Base-by-base conservation (phyloP, 352 stramenopile genomes). In the Globisporangium nagaii region DNA sequence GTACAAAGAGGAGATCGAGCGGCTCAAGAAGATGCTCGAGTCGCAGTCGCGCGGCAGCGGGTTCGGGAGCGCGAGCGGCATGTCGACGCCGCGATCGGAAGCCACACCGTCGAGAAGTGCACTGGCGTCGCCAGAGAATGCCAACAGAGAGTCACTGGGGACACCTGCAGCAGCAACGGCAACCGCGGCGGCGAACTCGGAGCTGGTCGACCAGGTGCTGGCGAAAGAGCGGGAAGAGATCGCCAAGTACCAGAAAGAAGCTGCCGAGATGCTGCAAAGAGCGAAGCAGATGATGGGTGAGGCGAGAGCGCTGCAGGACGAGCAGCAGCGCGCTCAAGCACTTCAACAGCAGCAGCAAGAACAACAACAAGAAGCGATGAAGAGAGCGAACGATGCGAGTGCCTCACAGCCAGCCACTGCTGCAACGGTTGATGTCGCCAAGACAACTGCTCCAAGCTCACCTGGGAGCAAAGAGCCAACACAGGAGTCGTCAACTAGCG, bases 1-100 rank as follows among this genome's bases (percentile, higher is more conserved):
- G 59, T 93, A 96, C 62, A 95, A 96, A 39, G 79, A 89, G 31
- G 83, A 97, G 47, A 96, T 97, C 28, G 76, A 93, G 51, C 74
- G 77, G 11, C 76, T 97, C 20, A 75, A 88, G 47, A 86, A 94
- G 63, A 68, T 95, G 60, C 75, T 60, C 13, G 82, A 91, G 47
- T 58, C 67, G 1, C 75, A 89, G 58, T 84, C 81, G 13, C 60
- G 70, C 11, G 75, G 70, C 3, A 67, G 54, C 6, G 61, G 19
- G 0, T 35, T 71, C 12, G 70, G 60, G 12, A 60, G 44, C 13
- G 54, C 65, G 0, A 84, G 73, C 22, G 73, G 75, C 12, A 68
- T 82, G 42, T 66, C 63, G 3, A 84, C 70, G 2, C 47, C 53
- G 10, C 31, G 22, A 6, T n/a, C 25, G 8, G 25, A 48, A 31